phyloP scores from a whole-genome alignment of 129 eudicot species.

The Saposhnikovia divaricata region DNA sequence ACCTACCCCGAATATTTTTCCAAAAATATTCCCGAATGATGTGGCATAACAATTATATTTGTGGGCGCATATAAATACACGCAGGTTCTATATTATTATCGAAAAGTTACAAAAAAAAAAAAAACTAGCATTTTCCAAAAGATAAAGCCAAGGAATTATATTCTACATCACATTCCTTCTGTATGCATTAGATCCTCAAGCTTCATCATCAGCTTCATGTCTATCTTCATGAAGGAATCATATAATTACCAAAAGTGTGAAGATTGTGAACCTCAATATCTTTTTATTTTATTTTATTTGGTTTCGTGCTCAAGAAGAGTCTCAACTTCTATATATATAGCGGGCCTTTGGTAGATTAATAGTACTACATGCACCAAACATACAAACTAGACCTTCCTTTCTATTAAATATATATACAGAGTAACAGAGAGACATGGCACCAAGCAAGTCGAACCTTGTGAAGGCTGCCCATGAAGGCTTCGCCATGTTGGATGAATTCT shows the following conservation, averaged over 20 bases:
- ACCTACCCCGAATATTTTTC: too few species aligned
- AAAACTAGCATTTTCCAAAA: too few species aligned
- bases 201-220: not conserved
- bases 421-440: conserved; percentile 21
- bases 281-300: not conserved
- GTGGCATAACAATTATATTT: too few species aligned
- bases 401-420: too few species aligned
- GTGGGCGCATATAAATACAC: too few species aligned
- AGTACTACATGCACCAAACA: conserved; percentile 18
- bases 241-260: not conserved
- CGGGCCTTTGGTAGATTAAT: not conserved
- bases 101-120: too few species aligned
- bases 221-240: not conserved
- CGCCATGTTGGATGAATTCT: conserved; percentile 24
- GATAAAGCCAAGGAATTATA: not conserved
- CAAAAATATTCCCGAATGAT: too few species aligned
- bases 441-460: conserved; percentile 15
- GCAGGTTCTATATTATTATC: too few species aligned
- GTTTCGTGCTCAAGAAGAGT: too few species aligned
- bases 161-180: not conserved
- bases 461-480: conserved; percentile 24
- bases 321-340: conserved; percentile 15
- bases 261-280: not conserved
- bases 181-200: not conserved
- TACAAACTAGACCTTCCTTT: conserved; percentile 13